These are phyloP conservation scores for Malus sieversii DNA, from an alignment of 306 rosid species.

Conservation along the genomic window DNA sequence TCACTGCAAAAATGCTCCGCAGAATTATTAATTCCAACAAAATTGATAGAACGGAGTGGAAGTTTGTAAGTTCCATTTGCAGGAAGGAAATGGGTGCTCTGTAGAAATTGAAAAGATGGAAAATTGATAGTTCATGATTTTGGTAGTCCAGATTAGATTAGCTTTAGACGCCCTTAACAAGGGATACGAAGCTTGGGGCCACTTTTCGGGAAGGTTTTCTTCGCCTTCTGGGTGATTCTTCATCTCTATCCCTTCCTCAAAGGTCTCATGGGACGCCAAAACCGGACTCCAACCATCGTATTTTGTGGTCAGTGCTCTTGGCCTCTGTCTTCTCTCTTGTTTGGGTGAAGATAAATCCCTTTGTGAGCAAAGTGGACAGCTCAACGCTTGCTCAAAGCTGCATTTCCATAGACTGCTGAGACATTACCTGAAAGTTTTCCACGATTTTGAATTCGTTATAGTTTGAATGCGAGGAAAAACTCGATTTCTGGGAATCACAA, in stretches of 20 bases:
- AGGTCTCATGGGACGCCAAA: constrained; percentile 98
- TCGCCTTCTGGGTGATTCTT: constrained; percentile 86
- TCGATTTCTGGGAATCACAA: neutral
- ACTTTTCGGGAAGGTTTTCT: constrained; percentile 87
- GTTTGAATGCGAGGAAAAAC: neutral
- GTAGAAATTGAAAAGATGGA: too few species aligned
- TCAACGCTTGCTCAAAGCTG: constrained; percentile 47
- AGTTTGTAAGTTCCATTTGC: too few species aligned
- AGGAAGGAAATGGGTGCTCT: too few species aligned
- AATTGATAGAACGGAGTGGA: too few species aligned
- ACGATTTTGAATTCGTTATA: constrained; percentile 20
- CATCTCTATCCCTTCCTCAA: constrained; percentile 97
- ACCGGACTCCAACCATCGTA: constrained; percentile 89
- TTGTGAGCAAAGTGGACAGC: constrained; percentile 57
- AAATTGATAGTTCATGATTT: too few species aligned
- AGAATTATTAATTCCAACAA: too few species aligned
- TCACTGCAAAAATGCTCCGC: too few species aligned
- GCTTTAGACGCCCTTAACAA: constrained; percentile 48
- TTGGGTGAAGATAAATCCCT: constrained; percentile 90
- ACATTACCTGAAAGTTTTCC: constrained; percentile 12
- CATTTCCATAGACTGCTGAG: constrained; percentile 78
- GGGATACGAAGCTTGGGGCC: constrained; percentile 97
- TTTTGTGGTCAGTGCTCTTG: constrained; percentile 86
- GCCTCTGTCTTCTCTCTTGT: constrained; percentile 92
- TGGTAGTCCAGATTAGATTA: too few species aligned